Base-by-base conservation (phyloP, 2,329 filamentous ascomycete species). In the Chalaropsis ovoidea region DNA sequence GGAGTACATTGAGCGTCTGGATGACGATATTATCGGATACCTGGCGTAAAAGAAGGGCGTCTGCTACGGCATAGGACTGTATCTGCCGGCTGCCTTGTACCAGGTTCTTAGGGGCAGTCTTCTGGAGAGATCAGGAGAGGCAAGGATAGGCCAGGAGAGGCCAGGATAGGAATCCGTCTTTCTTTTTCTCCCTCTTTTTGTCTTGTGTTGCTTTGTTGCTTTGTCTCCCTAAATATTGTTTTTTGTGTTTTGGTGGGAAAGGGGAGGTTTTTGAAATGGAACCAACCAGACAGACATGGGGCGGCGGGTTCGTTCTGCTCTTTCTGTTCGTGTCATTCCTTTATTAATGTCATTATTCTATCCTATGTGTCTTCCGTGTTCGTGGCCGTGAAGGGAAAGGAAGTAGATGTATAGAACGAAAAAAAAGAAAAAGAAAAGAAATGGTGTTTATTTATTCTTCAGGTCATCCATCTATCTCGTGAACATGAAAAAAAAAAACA, bases 1-100 rank as follows among this genome's bases (percentile, higher is more conserved):
- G 81, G 94, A 99, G 76, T 99, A 99, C 73, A 84, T 99, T 61
- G 94, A 99, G 80, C 89, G 94, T 66, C 79, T 97, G 67, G 94
- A 97, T 61, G 91, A 90, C 65, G 94, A 97, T 73, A 91, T 96
- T 74, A 82, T 99, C 68, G 90, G 93, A 66, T 97, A 97, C 76
- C 85, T 97, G 70, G 93, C 93, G 71, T 96, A 83, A 82, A 67
- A 8, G 8, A 52, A 27, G 8, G 5, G 35, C 35, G 5, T 39
- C 35, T 39, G 35, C 5, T 6, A 39, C 35, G 4, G 35, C 8
- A 24, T 11, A 24, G 47, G 24, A 10, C 47, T 10, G 11, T 24
- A 1, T 13, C 13, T 13, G 19, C 19, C 24, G 47, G 10, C 13
- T 24, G 47, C 35, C 4, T 52, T 24, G 10, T 15, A 52, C 24